Evolutionary conservation across 768 basidiomycete species (phyloP).

Genomic region (Amanita fuliginea): DNA sequence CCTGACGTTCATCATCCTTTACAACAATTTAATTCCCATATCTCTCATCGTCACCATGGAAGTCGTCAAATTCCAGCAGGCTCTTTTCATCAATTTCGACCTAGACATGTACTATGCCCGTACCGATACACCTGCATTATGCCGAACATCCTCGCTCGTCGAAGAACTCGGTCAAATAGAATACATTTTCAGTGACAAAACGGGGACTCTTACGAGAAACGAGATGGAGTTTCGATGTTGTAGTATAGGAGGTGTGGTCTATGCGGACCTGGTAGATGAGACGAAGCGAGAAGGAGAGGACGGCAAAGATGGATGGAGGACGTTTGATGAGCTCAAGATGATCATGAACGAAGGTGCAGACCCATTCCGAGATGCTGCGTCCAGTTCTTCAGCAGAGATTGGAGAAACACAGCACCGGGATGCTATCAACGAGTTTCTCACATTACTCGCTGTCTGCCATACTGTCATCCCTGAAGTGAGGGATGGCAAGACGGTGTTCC

Average conservation of each 20-base stretch:
- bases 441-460: constrained; percentile 89
- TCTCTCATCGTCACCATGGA: constrained; percentile 99
- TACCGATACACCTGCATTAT: constrained; percentile 94
- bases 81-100: constrained; percentile 93
- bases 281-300: constrained; percentile 55
- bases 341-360: constrained; percentile 41
- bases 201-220: constrained; percentile 91
- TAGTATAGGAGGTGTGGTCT: constrained; percentile 79
- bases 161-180: constrained; percentile 98
- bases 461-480: constrained; percentile 94
- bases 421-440: constrained; percentile 61
- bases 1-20: constrained; percentile 95
- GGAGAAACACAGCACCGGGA: constrained; percentile 32
- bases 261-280: constrained; percentile 89
- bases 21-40: constrained; percentile 98
- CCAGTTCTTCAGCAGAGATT: constrained; percentile 19
- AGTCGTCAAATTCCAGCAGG: constrained; percentile 97
- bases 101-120: constrained; percentile 96
- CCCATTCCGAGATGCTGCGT: constrained; percentile 46
- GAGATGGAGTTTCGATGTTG: constrained; percentile 97
- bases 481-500: constrained; percentile 85
- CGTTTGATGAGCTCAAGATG: constrained; percentile 63
- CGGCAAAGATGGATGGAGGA: constrained; percentile 57
- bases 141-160: constrained; percentile 95
- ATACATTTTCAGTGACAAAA: constrained; percentile 93